Percentiles rank a stretch among this genome's conserved stretches.
phyloP scores from a whole-genome alignment of 495 filamentous ascomycete species.

The Penicillium herquei region DNA sequence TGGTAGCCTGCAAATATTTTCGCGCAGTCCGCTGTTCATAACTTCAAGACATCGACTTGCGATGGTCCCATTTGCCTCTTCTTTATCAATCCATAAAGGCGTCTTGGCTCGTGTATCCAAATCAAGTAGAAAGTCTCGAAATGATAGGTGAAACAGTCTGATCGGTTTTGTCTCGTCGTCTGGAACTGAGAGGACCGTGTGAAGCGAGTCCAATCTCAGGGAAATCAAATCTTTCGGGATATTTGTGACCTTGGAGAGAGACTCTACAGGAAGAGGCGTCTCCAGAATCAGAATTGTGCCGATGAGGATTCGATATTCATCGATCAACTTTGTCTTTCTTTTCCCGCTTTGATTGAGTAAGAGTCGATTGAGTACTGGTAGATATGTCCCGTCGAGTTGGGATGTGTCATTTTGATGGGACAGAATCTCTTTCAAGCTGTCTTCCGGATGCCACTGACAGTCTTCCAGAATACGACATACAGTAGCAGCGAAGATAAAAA shows the following conservation, averaged over 20 bases:
- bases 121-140: conserved; percentile 26
- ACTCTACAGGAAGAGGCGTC: conserved; percentile 18
- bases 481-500: background rate
- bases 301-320: conserved; percentile 24
- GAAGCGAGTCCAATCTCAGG: conserved; percentile 16
- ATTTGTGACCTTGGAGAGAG: conserved; percentile 10
- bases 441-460: background rate
- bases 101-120: no score
- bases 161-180: conserved; percentile 10
- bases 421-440: conserved; percentile 15
- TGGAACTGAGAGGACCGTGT: conserved; percentile 22
- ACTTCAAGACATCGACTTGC: no score
- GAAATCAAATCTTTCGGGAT: no score
- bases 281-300: conserved; percentile 24
- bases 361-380: conserved; percentile 22
- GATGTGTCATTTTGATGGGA: conserved; percentile 10
- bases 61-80: no score
- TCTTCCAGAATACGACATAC: background rate
- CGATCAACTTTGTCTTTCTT: background rate
- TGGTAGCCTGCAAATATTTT: no score
- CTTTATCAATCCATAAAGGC: no score
- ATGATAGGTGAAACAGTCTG: conserved; percentile 23
- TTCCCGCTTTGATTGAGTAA: conserved; percentile 12
- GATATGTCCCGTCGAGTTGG: conserved; percentile 23
- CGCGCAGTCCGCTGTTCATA: no score